phyloP scores from a whole-genome alignment of 2,329 filamentous ascomycete genomes.

The Alternaria viburni region DNA sequence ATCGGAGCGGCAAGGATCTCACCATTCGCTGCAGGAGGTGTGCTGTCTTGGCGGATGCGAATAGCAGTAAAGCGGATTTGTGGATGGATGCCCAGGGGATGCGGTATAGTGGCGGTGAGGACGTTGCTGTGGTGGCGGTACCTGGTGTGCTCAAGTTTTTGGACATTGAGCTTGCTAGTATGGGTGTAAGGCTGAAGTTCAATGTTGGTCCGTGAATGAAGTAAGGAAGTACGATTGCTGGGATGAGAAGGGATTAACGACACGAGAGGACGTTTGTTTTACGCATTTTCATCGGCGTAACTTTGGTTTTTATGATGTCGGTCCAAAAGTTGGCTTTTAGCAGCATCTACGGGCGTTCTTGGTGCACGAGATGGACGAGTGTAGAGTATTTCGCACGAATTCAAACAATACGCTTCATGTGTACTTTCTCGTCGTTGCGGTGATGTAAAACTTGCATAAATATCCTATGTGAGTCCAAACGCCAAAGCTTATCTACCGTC shows the following conservation, averaged over 20 bases:
- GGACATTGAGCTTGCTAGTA: conserved; percentile 92
- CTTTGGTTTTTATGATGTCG: not conserved
- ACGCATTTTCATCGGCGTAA: not conserved
- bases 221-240: too few relatives aligned
- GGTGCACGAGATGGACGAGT: not conserved
- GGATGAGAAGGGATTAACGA: not conserved
- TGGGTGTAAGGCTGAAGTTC: conserved; percentile 96
- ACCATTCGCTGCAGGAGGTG: conserved; percentile 82
- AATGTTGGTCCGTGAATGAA: conserved; percentile 64
- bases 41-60: conserved; percentile 61
- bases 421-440: not conserved
- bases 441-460: not conserved
- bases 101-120: conserved; percentile 84
- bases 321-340: not conserved
- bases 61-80: conserved; percentile 67
- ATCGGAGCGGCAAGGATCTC: conserved; percentile 67
- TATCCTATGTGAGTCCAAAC: not conserved
- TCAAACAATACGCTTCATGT: not conserved
- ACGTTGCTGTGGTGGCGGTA: conserved; percentile 90
- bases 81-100: conserved; percentile 92
- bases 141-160: conserved; percentile 91
- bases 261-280: not conserved
- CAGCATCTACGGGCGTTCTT: not conserved
- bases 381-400: not conserved
- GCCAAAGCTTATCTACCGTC: not conserved